Evolutionary conservation across 495 filamentous ascomycete species (phyloP), one percentile per base, ranked within the genome.

Genomic region (Penicillium egyptiacum): DNA sequence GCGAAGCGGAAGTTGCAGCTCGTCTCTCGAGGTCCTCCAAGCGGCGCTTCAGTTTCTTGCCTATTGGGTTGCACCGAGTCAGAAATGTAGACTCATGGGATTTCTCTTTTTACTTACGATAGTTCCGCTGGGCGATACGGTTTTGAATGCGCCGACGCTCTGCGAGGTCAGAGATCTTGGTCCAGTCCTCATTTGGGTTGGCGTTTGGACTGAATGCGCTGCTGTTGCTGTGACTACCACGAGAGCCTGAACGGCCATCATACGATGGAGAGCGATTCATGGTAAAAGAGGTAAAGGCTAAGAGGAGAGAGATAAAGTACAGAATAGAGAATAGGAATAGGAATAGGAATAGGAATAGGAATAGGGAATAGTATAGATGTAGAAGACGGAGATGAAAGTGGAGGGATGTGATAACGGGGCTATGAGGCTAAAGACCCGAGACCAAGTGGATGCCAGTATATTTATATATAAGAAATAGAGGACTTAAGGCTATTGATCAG

Each of bases 151-250:
- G 82, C 68, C 93, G 81, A 61, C 93, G 85, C 77, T 97, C 93
- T 52, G 93, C 93, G 40, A 97, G 83, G 70, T 98, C 93, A 43
- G 94, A 96, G 74, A 98, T 96, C 84, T 98, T 94, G 68, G 93
- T 98, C 93, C 93, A 98, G 78, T 98, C 93, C 75, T 98, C 93
- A 63, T 96, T 92, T 53, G 94, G 92, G 73, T 97, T 94, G 63
- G 94, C 95, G 58, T 89, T 94, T 61, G 88, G 88, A 77, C 92
- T 96, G 83, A 97, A 97, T 60, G 95, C 94, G 71, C 91, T 96
- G 77, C 92, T 95, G 43, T 91, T 95, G 59, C 84, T 86, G 68
- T 91, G 87, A 54, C 68, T 80, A 17, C 82, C 79, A 60, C 86
- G 84, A 42, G 89, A 71, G 57, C 67, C 65, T 49, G 75, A 65